Evolutionary conservation across 1,139 yeast genomes (phyloP).

Genomic region (Saccharomycopsis crataegensis): DNA sequence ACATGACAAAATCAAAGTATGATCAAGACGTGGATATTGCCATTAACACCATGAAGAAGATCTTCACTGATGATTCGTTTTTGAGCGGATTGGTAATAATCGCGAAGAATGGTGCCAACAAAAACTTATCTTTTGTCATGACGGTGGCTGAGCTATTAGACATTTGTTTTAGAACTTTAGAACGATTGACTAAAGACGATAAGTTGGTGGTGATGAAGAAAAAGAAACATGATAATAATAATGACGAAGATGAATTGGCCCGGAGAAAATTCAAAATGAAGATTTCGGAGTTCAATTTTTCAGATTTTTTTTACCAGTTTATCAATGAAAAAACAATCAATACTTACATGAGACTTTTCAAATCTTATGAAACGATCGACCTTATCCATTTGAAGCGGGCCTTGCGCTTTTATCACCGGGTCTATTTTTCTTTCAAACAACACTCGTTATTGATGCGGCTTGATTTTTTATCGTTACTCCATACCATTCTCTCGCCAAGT

Average conservation of each 20-base stretch:
- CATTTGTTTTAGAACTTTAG: conserved; percentile 59
- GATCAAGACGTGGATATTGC: conserved; percentile 41
- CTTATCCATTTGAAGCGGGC: conserved; percentile 57
- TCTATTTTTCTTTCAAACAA: conserved; percentile 59
- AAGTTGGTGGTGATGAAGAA: conserved; percentile 48
- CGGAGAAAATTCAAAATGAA: conserved; percentile 25
- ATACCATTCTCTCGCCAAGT: conserved; percentile 35
- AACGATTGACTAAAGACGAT: conserved; percentile 57
- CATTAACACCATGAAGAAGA: conserved; percentile 42
- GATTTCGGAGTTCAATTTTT: conserved; percentile 36
- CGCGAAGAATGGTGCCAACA: conserved; percentile 62
- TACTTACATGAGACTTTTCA: conserved; percentile 40
- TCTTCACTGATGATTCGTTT: conserved; percentile 62
- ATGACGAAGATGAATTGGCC: conserved; percentile 26
- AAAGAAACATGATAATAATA: conserved; percentile 34
- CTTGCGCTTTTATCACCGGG: conserved; percentile 62
- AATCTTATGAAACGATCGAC: conserved; percentile 47
- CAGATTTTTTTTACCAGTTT: conserved; percentile 32
- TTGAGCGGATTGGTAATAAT: conserved; percentile 50
- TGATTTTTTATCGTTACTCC: conserved; percentile 60
- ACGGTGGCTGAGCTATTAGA: conserved; percentile 56
- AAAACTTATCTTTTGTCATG: conserved; percentile 30
- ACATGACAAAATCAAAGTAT: conserved; percentile 35
- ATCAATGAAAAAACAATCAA: conserved; percentile 36
- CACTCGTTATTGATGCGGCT: conserved; percentile 59